Base-by-base conservation (phyloP, 2,329 filamentous ascomycete species). In the Zymoseptoria crescenta region DNA sequence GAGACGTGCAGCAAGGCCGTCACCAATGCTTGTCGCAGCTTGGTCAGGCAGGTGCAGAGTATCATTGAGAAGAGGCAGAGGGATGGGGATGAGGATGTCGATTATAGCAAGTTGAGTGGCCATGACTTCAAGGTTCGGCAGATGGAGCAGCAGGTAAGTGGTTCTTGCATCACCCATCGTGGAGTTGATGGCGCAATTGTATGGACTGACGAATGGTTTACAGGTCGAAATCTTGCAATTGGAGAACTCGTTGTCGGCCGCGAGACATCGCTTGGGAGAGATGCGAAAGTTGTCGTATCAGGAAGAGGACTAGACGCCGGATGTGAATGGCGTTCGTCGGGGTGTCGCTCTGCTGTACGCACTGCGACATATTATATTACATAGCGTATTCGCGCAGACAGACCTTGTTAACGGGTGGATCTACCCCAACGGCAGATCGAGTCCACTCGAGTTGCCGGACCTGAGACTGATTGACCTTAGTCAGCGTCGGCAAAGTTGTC, bases 101-200 rank as follows among this genome's bases (percentile, higher is more conserved):
- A 99, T 74, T 99, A 97, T 75, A 81, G 83, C 50, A 89, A 91
- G 77, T 79, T 99, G 52, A 92, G 89, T 62, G 86, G 88, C 30
- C 93, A 96, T 75, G 94, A 99, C 78, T 97, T 99, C 81, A 99
- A 99, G 82, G 91, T 96, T 55, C 84, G 88, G 68, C 92, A 99
- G 79, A 99, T 99, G 94, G 94, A 99, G 79, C 94, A 99, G 73
- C 94, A 99, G 89, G 92, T 96, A 81, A 69, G 83, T 81, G 51
- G 54, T 59, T 48, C 10, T 29, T 16, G 21, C 19, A 45, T 24
- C 24, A 24, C 24, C 24, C 4, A 24, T 24, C 24, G 24, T 24
- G 24, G 24, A 21, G 8, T 27, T 56, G 56, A 59, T 4, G 29
- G 1, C 30, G 48, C 16, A 19, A 8, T 57, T 57, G 4, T 2